phyloP scores from a whole-genome alignment of 371 early-diverging fungal species.

The Quaeritorhiza haematococci region DNA sequence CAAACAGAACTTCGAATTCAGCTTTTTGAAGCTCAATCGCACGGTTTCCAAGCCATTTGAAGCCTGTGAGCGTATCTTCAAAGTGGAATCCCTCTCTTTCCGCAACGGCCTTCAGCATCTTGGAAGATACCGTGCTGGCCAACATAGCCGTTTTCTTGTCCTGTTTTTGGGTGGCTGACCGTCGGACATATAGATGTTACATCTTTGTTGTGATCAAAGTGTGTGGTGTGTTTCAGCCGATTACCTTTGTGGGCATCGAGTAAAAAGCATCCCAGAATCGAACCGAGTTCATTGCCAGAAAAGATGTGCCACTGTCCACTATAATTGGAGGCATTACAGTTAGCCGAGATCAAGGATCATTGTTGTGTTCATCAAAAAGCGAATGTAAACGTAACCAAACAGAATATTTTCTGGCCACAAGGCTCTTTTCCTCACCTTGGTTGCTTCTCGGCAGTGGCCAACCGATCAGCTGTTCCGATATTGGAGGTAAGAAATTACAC shows the following conservation, averaged over 20 bases:
- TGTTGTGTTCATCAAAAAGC: no score
- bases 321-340: no score
- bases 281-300: slow-evolving; percentile 89
- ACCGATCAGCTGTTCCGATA: slow-evolving; percentile 59
- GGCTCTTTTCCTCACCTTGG: slow-evolving; percentile 8
- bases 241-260: no score
- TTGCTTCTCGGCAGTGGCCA: slow-evolving; percentile 82
- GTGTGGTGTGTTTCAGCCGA: no score
- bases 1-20: slow-evolving; percentile 68
- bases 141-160: slow-evolving; percentile 55
- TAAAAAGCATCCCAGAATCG: slow-evolving; percentile 72
- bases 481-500: no score
- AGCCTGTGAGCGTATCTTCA: slow-evolving; percentile 90
- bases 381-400: background rate
- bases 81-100: slow-evolving; percentile 72
- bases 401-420: slow-evolving; percentile 1
- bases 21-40: slow-evolving; percentile 56
- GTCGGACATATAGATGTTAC: background rate
- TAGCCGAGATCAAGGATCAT: no score
- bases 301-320: slow-evolving; percentile 76
- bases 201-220: no score
- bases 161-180: no score
- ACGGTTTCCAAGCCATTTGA: slow-evolving; percentile 92
- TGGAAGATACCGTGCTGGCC: slow-evolving; percentile 86
- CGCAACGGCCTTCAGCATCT: slow-evolving; percentile 75